A percentile compares a stretch with the other conserved stretches of the same genome.
phyloP scores from a whole-genome alignment of 176 grass and related monocot species.

The Bothriochloa decipiens region DNA sequence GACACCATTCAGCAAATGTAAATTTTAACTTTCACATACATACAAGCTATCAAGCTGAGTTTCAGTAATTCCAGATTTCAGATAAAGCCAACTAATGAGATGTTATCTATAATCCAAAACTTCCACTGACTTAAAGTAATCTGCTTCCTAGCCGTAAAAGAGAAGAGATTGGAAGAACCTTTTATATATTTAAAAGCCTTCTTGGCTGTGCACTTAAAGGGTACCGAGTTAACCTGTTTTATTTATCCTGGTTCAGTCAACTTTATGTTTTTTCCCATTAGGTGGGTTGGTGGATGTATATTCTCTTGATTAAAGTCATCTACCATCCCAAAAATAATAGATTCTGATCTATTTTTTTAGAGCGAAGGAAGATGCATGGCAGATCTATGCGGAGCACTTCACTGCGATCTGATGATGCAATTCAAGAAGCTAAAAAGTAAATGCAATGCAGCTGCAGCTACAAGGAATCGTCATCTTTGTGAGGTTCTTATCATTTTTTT shows the following conservation, averaged over 20 bases:
- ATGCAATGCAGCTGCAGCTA: constrained; percentile 85
- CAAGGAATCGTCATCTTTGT: constrained; percentile 92
- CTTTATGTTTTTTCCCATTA: neutral
- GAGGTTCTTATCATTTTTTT: constrained; percentile 69
- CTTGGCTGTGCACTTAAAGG: constrained; percentile 10
- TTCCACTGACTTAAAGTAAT: neutral
- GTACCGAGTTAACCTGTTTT: constrained; percentile 31
- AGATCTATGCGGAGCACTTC: constrained; percentile 86
- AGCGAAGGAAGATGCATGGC: constrained; percentile 89
- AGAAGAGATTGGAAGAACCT: neutral
- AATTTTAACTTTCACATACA: neutral
- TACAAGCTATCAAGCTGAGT: neutral
- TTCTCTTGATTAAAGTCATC: constrained; percentile 11
- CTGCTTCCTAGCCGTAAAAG: neutral
- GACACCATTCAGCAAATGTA: neutral
- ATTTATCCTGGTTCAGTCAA: constrained; percentile 18
- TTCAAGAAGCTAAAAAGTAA: constrained; percentile 88
- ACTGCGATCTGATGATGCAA: constrained; percentile 80
- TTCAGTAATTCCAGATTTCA: neutral
- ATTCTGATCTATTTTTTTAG: constrained; percentile 46
- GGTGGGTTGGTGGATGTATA: neutral
- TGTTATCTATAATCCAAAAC: neutral
- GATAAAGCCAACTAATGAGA: neutral
- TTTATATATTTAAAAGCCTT: neutral
- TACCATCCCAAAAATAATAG: constrained; percentile 21